These are phyloP conservation scores for Claviceps monticola DNA, from an alignment of 2,329 filamentous ascomycete genomes.

Conservation along the genomic window DNA sequence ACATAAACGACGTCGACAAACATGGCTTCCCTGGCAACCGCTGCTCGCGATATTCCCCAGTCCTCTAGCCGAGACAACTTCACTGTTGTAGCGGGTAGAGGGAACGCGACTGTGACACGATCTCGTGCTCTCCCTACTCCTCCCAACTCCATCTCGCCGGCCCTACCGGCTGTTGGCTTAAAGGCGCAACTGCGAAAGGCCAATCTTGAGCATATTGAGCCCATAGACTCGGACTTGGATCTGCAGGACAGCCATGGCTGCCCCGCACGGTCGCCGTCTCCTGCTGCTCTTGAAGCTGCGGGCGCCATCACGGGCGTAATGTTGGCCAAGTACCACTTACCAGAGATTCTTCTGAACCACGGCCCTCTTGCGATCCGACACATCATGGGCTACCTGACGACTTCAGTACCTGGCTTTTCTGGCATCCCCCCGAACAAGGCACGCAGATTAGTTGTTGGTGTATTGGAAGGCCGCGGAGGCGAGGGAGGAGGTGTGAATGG, in stretches of 20 bases:
- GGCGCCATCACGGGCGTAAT: constrained; percentile 74
- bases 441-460: constrained; percentile 79
- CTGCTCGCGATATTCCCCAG: constrained; percentile 54
- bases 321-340: constrained; percentile 80
- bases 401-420: constrained; percentile 84
- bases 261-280: constrained; percentile 27
- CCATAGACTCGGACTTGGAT: constrained; percentile 77
- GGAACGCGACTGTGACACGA: constrained; percentile 46
- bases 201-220: constrained; percentile 44
- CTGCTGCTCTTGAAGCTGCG: constrained; percentile 49
- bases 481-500: constrained; percentile 49
- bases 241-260: constrained; percentile 46
- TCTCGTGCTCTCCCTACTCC: constrained; percentile 67
- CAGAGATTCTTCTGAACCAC: constrained; percentile 77
- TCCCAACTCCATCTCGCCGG: constrained; percentile 88
- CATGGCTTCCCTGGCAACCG: constrained; percentile 53
- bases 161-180: constrained; percentile 67
- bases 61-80: constrained; percentile 56
- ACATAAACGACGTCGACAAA: constrained; percentile 22
- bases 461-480: constrained; percentile 65
- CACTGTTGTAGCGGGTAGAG: constrained; percentile 56
- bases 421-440: constrained; percentile 82
- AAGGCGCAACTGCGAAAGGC: constrained; percentile 52
- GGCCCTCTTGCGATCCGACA: constrained; percentile 89
- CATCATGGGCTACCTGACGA: constrained; percentile 88